Evolutionary conservation across 2,329 filamentous ascomycete species (phyloP).

Genomic region (Lachnellula subtilissima): DNA sequence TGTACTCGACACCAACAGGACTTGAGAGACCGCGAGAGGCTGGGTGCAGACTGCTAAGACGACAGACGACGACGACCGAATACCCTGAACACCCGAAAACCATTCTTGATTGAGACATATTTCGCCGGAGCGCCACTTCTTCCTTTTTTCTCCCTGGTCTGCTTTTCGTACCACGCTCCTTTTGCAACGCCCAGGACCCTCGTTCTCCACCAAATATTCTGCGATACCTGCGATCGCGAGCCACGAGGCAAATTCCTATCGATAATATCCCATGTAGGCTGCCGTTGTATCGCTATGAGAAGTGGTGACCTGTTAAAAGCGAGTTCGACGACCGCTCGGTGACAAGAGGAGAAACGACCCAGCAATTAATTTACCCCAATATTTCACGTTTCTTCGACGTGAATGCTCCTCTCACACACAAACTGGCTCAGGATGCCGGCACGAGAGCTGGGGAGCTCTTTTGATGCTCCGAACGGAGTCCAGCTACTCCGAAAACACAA

Average conservation of each 20-base stretch:
- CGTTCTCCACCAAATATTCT: not conserved
- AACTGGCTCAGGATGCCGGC: constrained; percentile 33
- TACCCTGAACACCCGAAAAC: constrained; percentile 3
- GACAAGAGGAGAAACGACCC: constrained; percentile 11
- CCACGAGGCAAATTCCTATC: not conserved
- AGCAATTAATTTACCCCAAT: constrained; percentile 3
- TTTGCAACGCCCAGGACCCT: constrained; percentile 4
- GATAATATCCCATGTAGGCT: constrained; percentile 15
- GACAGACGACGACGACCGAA: constrained; percentile 6
- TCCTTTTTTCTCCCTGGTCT: constrained; percentile 3
- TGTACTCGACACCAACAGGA: constrained; percentile 1
- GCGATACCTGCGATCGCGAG: not conserved
- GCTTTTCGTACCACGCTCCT: constrained; percentile 8
- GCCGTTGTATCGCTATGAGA: constrained; percentile 17
- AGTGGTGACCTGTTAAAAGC: constrained; percentile 15
- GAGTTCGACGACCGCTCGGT: constrained; percentile 10
- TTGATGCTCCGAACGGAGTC: constrained; percentile 24
- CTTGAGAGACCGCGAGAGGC: constrained; percentile 8
- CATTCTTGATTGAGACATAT: constrained; percentile 2
- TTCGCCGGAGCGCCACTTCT: constrained; percentile 6
- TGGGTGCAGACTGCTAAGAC: constrained; percentile 13
- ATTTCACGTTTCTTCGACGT: constrained; percentile 12
- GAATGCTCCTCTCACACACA: constrained; percentile 32
- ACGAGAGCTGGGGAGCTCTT: constrained; percentile 25
- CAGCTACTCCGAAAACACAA: constrained; percentile 31